A percentile compares a stretch with the other conserved stretches of the same genome.
phyloP scores from a whole-genome alignment of 768 basidiomycete species.

The Russula lepida region DNA sequence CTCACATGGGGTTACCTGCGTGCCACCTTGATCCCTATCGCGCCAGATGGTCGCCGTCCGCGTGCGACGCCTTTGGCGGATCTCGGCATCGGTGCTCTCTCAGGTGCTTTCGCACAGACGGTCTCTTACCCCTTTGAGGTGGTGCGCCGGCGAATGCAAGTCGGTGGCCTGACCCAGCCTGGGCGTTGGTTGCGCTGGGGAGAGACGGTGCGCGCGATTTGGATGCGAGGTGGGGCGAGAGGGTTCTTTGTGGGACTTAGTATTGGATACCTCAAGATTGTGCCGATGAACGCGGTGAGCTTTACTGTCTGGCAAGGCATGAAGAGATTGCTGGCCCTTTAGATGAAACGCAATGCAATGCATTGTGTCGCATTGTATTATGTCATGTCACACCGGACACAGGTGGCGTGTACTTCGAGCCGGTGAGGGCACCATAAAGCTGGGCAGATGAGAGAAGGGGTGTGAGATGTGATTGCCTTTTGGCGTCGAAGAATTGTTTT shows the following conservation, averaged over 20 bases:
- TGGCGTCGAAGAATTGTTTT: too few species aligned
- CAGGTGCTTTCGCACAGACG: constrained; percentile 82
- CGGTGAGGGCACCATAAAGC: too few species aligned
- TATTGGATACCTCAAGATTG: constrained; percentile 89
- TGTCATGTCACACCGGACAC: too few species aligned
- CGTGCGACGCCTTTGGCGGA: constrained; percentile 46
- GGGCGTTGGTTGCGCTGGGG: constrained; percentile 71
- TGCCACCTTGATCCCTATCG: constrained; percentile 45
- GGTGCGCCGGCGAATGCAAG: constrained; percentile 87
- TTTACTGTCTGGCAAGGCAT: constrained; percentile 85
- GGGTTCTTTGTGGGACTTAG: constrained; percentile 89
- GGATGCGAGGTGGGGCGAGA: constrained; percentile 59
- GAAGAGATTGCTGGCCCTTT: constrained; percentile 42
- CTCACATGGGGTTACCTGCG: constrained; percentile 80
- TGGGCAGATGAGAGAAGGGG: too few species aligned
- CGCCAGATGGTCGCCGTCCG: constrained; percentile 24
- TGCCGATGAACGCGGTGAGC: constrained; percentile 93
- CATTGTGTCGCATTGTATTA: too few species aligned
- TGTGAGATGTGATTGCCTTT: too few species aligned
- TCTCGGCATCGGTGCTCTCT: constrained; percentile 74
- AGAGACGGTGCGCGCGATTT: constrained; percentile 68
- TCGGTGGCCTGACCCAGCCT: constrained; percentile 75
- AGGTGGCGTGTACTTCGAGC: too few species aligned
- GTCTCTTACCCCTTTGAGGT: constrained; percentile 94
- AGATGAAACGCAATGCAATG: constrained; percentile 21